Evolutionary conservation across 257 asterid genomes (phyloP).

Genomic region (Anisodus tanguticus): DNA sequence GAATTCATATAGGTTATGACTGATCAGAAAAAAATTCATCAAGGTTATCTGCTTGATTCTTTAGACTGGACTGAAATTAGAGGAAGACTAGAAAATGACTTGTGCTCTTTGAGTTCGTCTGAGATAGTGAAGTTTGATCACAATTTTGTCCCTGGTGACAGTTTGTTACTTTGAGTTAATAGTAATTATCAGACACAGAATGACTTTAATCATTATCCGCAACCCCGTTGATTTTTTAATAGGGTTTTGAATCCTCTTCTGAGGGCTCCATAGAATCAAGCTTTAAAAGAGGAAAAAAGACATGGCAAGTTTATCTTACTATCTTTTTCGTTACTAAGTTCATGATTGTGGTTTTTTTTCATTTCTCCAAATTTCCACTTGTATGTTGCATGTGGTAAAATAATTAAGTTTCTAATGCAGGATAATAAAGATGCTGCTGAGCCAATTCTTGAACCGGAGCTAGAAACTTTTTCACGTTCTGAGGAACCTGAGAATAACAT

Average conservation of each 20-base stretch:
- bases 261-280: not conserved
- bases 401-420: slow-evolving; percentile 24
- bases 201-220: not conserved
- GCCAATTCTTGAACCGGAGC: slow-evolving; percentile 28
- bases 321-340: slow-evolving; percentile 4
- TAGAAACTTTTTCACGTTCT: slow-evolving; percentile 37
- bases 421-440: slow-evolving; percentile 27
- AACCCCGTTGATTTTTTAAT: not conserved
- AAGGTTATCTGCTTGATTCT: slow-evolving; percentile 21
- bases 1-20: not conserved
- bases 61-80: slow-evolving; percentile 16
- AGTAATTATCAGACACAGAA: not conserved
- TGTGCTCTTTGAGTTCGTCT: not conserved
- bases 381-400: slow-evolving; percentile 2
- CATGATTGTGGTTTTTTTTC: not conserved
- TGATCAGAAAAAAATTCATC: not conserved
- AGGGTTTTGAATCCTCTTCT: slow-evolving; percentile 12
- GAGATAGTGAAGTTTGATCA: slow-evolving; percentile 13
- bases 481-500: slow-evolving; percentile 36
- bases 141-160: not conserved
- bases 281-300: not conserved
- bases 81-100: slow-evolving; percentile 23
- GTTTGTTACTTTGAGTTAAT: not conserved
- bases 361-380: not conserved
- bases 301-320: not conserved